Conservation (phyloP, 2,329 filamentous ascomycete genomes). For the Monilinia aucupariae region DNA sequence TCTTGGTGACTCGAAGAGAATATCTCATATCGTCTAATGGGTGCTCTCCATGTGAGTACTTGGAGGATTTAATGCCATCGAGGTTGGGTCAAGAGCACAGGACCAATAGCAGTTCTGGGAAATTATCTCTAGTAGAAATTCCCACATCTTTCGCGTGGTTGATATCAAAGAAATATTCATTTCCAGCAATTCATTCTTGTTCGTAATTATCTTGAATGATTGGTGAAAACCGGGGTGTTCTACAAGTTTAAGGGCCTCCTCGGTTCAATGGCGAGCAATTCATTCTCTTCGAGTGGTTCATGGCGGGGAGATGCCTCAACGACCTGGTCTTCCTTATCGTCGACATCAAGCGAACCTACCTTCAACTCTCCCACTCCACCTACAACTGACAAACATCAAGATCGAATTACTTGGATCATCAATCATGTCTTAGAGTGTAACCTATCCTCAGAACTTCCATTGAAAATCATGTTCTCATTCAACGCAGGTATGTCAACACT, state of each 20-base stretch:
- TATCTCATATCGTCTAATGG: neutral
- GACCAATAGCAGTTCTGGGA: neutral
- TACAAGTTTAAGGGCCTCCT: neutral
- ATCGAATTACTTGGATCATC: conserved; percentile 27
- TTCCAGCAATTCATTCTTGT: neutral
- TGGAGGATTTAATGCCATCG: neutral
- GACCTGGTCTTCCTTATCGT: conserved; percentile 9
- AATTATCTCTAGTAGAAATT: neutral
- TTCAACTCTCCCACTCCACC: conserved; percentile 12
- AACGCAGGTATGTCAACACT: conserved; percentile 27
- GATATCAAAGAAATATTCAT: neutral
- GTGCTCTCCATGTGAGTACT: neutral
- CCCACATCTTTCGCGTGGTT: neutral
- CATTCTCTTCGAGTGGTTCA: neutral
- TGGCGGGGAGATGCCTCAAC: conserved; percentile 1
- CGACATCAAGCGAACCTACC: neutral
- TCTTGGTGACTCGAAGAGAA: neutral
- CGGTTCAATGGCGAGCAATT: neutral
- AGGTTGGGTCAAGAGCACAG: neutral
- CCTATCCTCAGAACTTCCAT: conserved; percentile 23
- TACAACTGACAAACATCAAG: conserved; percentile 10
- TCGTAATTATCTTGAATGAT: neutral
- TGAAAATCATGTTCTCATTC: conserved; percentile 32
- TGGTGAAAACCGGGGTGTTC: neutral
- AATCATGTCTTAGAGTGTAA: conserved; percentile 24